Evolutionary conservation across 225 moss, liverwort and hornwort genomes (phyloP).

Genomic region (Lunularia cruciata): DNA sequence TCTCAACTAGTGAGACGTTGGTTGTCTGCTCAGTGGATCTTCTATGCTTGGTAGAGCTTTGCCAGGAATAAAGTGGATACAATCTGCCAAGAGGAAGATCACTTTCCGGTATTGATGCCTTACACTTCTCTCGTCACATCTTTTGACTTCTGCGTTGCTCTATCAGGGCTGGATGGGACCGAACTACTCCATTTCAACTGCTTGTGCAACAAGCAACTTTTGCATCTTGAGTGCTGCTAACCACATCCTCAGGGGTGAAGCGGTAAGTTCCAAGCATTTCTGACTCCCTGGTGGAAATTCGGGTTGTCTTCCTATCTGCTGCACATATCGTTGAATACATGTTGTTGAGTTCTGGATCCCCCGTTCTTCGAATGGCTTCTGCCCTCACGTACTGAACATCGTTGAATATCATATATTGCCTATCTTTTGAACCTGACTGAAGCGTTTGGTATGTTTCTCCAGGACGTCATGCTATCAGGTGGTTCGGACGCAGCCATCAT

Average conservation of each 20-base stretch:
- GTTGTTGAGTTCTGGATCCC: no score
- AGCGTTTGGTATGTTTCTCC: slow-evolving; percentile 16
- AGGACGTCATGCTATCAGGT: slow-evolving; percentile 94
- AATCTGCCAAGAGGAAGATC: no score
- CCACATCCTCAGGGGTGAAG: slow-evolving; percentile 97
- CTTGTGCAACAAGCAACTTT: slow-evolving; percentile 98
- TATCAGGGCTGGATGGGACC: slow-evolving; percentile 98
- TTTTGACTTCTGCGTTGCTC: no score
- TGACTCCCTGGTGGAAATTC: not conserved
- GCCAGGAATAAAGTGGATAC: no score
- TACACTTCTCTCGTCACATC: no score
- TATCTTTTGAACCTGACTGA: not conserved
- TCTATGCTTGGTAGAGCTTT: no score
- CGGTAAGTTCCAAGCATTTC: slow-evolving; percentile 54
- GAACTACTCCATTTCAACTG: slow-evolving; percentile 95
- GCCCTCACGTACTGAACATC: no score
- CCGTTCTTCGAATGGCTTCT: no score
- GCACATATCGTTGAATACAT: no score
- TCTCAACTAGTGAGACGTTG: no score
- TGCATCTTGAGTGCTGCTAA: slow-evolving; percentile 97
- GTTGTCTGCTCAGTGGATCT: no score
- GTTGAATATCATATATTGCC: no score
- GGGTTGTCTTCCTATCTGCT: not conserved
- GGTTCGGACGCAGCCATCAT: slow-evolving; percentile 97
- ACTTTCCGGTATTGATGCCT: not conserved